Evolutionary conservation across 495 filamentous ascomycete genomes (phyloP).

Genomic region (Penicillium fimorum): DNA sequence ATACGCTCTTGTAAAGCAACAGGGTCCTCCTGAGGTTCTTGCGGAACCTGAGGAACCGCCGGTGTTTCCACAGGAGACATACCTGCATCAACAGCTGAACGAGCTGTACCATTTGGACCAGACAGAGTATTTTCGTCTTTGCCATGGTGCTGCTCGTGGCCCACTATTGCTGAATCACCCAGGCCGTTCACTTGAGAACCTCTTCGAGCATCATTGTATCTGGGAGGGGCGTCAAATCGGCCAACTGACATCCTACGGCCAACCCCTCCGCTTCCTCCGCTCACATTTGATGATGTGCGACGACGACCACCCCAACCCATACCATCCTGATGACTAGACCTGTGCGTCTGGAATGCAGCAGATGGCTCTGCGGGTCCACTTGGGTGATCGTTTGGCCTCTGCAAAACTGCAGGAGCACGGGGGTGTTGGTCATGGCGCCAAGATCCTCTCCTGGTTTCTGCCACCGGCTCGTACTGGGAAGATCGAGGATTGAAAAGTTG

Average conservation of each 20-base stretch:
- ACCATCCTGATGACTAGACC: constrained; percentile 65
- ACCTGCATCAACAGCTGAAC: constrained; percentile 47
- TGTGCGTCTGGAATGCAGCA: constrained; percentile 82
- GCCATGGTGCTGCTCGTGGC: constrained; percentile 25
- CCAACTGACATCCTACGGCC: constrained; percentile 58
- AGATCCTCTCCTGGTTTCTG: constrained; percentile 68
- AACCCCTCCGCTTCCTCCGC: constrained; percentile 78
- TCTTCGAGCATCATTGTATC: constrained; percentile 46
- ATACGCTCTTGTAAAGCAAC: constrained; percentile 72
- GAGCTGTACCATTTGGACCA: constrained; percentile 44
- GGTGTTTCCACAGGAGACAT: constrained; percentile 41
- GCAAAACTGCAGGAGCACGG: constrained; percentile 76
- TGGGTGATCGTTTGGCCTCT: constrained; percentile 61
- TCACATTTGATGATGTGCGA: constrained; percentile 91
- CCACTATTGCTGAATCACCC: constrained; percentile 31
- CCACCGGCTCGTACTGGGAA: constrained; percentile 88
- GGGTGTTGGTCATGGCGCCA: constrained; percentile 63
- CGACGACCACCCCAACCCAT: constrained; percentile 65
- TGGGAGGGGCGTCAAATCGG: constrained; percentile 45
- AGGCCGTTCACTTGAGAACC: constrained; percentile 47
- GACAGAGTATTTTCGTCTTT: constrained; percentile 31
- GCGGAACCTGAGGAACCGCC: constrained; percentile 27
- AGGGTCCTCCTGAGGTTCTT: constrained; percentile 52
- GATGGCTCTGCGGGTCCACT: constrained; percentile 84
- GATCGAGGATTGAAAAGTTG: constrained; percentile 92